A percentile compares a stretch with the other conserved stretches of the same genome.
Evolutionary conservation across 257 asterid species (phyloP).

Genomic region (Dorcoceras hygrometricum): DNA sequence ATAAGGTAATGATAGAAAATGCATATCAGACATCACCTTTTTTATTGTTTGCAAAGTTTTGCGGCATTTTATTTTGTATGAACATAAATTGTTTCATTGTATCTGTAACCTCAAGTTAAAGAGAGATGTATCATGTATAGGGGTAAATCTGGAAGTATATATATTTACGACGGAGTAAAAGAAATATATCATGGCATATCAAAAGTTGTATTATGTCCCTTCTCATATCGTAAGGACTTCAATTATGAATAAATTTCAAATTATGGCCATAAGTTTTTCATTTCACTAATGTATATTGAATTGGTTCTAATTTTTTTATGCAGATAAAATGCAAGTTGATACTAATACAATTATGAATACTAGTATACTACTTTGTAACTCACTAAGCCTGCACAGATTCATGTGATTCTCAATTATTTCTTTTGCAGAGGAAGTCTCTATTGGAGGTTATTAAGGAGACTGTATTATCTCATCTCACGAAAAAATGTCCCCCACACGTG

Average conservation of each 20-base stretch:
- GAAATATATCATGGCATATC: too few species aligned
- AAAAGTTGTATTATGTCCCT: too few species aligned
- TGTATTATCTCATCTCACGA: constrained; percentile 86
- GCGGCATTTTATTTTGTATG: not conserved
- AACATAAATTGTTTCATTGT: not conserved
- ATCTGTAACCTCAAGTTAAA: not conserved
- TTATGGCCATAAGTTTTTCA: too few species aligned
- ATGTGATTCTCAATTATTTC: constrained; percentile 20
- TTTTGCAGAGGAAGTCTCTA: constrained; percentile 77
- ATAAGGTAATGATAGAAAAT: constrained; percentile 42
- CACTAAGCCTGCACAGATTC: constrained; percentile 15
- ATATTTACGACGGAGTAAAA: too few species aligned
- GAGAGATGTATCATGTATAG: not conserved
- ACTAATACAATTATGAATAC: too few species aligned
- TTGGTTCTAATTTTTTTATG: too few species aligned
- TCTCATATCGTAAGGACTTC: too few species aligned
- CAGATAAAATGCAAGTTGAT: not conserved
- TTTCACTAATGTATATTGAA: too few species aligned
- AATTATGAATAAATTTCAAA: too few species aligned
- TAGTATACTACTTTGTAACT: constrained; percentile 8
- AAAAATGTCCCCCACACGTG: constrained; percentile 93
- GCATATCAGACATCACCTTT: not conserved
- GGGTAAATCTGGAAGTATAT: not conserved
- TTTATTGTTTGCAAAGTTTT: not conserved
- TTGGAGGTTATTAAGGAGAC: constrained; percentile 97